Base-by-base conservation (phyloP, 768 basidiomycete species). In the Leccinellum albellum region DNA sequence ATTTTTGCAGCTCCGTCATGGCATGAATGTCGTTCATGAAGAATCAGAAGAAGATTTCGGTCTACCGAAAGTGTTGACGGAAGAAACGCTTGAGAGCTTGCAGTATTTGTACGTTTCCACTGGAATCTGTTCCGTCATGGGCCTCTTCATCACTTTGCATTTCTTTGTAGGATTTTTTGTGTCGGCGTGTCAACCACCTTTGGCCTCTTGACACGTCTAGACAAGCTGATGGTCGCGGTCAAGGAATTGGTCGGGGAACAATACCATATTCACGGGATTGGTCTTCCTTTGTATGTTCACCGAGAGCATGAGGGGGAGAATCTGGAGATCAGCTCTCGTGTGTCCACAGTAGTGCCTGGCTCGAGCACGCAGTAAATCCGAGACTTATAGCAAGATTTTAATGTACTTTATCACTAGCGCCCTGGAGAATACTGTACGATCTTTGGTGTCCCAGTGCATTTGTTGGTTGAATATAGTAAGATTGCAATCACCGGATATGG, bases 181-280 rank as follows among this genome's bases (percentile, higher is more conserved):
- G 88, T 89, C 10, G 89, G 87, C 8, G 83, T 88, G 21, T 81
- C 88, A 1, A 87, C 85, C 1, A 77, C 86, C 0, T 88, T 81
- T 61, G 78, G 80, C 0, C 81, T 94, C 40, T 74, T 94, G n/a
- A 80, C 80, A 6, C 80, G 89, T 10, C 73, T 94, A 13, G 92
- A 94, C 66, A 75, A 82, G 51, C 71, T 94, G 56, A 89, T 94
- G 84, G 66, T 91, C 3, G 89, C 89, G 3, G 82, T 84, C 15
- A 94, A 94, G 68, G 89, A 93, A 70, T 75, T 94, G 46, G 89
- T 94, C 1, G 91, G 91, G 2, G 91, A 94, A 68, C 87, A 89
- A 62, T 91, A 88, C 67, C 88, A 92, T 66, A 88, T 93, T n/a
- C 81, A 86, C 56, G 88, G 88, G 0, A 71, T 89, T 15, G 85